These are phyloP conservation scores for Myxozyma monticola DNA, from an alignment of 805 yeast genomes.

Conservation along the genomic window DNA sequence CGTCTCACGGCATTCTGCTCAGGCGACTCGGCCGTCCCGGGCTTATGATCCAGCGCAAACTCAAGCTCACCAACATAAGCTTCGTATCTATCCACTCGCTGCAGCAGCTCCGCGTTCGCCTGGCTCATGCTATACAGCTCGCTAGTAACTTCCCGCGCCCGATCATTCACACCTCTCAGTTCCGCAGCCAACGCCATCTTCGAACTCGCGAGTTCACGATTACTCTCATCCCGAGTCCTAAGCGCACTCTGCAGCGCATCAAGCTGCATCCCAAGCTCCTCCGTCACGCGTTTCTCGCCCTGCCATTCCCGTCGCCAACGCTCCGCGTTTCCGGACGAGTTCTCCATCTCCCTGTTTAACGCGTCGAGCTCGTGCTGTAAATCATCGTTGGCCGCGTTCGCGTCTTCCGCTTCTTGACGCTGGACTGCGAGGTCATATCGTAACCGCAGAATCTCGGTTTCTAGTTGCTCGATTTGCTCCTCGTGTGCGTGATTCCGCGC, in stretches of 20 bases:
- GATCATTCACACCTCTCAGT: slow-evolving; percentile 4
- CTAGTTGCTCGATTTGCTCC: slow-evolving; percentile 8
- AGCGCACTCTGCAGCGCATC: slow-evolving; percentile 14
- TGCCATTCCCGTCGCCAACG: slow-evolving; percentile 18
- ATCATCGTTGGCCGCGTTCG: slow-evolving; percentile 1
- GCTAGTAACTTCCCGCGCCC: slow-evolving; percentile 2
- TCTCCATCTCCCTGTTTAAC: slow-evolving; percentile 13
- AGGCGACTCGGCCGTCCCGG: too few species aligned
- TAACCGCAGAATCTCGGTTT: slow-evolving; percentile 1
- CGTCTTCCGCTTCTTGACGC: slow-evolving; percentile 5
- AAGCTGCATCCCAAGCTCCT: slow-evolving; percentile 7
- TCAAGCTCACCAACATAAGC: slow-evolving; percentile 4
- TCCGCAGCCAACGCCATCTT: slow-evolving; percentile 11
- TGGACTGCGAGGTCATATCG: slow-evolving; percentile 5
- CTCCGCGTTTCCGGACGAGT: slow-evolving; percentile 18
- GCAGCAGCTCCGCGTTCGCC: slow-evolving; percentile 11
- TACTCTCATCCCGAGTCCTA: slow-evolving; percentile 16
- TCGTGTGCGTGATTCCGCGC: slow-evolving; percentile 4
- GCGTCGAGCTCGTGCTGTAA: slow-evolving; percentile 12
- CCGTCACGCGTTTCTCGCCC: slow-evolving; percentile 11
- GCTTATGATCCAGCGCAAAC: not conserved
- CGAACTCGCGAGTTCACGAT: slow-evolving; percentile 16
- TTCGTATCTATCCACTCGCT: slow-evolving; percentile 1
- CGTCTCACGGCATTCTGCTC: not conserved
- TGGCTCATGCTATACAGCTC: slow-evolving; percentile 6